Percentiles rank a stretch among this genome's conserved stretches.
Conservation (phyloP, 2,329 filamentous ascomycete genomes). For the Chrysoporthe puriensis region DNA sequence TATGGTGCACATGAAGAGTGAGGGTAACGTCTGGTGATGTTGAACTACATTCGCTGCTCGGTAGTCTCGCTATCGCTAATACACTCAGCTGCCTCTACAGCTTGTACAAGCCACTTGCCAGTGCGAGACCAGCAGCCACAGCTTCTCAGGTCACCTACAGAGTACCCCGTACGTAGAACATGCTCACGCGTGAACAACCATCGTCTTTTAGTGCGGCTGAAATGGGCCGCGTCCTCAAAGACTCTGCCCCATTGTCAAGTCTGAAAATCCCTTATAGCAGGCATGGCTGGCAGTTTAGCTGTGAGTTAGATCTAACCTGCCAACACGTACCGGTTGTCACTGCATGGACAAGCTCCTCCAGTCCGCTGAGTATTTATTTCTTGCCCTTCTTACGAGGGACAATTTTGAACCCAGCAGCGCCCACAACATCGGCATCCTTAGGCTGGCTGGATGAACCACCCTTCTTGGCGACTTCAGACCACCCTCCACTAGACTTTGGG, state of each 20-base stretch:
- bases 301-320: not conserved
- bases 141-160: not conserved
- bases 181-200: not conserved
- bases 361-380: slow-evolving; percentile 52
- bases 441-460: slow-evolving; percentile 56
- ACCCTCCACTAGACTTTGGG: slow-evolving; percentile 66
- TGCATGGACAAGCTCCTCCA: not conserved
- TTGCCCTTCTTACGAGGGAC: slow-evolving; percentile 94
- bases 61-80: slow-evolving; percentile 6
- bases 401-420: slow-evolving; percentile 76
- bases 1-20: not conserved
- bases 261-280: not conserved
- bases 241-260: not conserved
- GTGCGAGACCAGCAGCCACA: not conserved
- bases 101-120: not conserved
- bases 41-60: not conserved
- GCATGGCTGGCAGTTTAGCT: not conserved
- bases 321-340: not conserved
- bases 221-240: not conserved
- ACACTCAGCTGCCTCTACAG: not conserved
- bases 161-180: not conserved
- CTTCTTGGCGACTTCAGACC: slow-evolving; percentile 98
- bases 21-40: not conserved
- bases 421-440: slow-evolving; percentile 41
- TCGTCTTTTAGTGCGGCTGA: not conserved